A percentile compares a stretch with the other conserved stretches of the same genome.
Conservation (phyloP, 805 yeast species). For the Sugiyamaella boreocaroliniensis region DNA sequence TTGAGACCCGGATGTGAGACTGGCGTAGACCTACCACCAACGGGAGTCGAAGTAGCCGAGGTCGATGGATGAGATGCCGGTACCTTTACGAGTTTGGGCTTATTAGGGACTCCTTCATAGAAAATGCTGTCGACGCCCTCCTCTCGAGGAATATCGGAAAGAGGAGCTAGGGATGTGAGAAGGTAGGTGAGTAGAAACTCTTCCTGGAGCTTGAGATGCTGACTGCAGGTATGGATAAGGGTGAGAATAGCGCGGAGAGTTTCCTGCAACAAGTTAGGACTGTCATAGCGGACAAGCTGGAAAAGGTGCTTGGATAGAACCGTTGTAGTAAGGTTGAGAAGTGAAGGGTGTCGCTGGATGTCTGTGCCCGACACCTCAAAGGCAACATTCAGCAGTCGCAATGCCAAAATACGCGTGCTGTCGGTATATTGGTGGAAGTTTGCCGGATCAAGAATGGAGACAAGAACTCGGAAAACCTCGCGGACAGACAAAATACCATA, state of each 20-base stretch:
- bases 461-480: conserved; percentile 67
- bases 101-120: conserved; percentile 35
- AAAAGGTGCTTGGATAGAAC: conserved; percentile 80
- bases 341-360: conserved; percentile 54
- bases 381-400: conserved; percentile 67
- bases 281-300: conserved; percentile 69
- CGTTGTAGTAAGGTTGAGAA: conserved; percentile 65
- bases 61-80: conserved; percentile 37
- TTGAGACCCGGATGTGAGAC: conserved; percentile 8
- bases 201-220: conserved; percentile 66
- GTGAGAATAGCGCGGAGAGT: conserved; percentile 72
- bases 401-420: conserved; percentile 74
- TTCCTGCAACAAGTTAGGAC: conserved; percentile 63
- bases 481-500: conserved; percentile 71
- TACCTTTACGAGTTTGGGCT: conserved; percentile 50
- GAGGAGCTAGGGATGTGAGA: conserved; percentile 32
- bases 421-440: conserved; percentile 83
- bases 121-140: conserved; percentile 33
- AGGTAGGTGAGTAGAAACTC: conserved; percentile 46
- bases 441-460: conserved; percentile 74
- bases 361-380: conserved; percentile 72
- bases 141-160: conserved; percentile 33
- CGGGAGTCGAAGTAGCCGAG: conserved; percentile 17
- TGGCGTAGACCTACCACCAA: conserved; percentile 15
- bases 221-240: conserved; percentile 58